These are phyloP conservation scores for Anthoceros angustus DNA, from an alignment of 225 moss, liverwort and hornwort species.

Conservation along the genomic window DNA sequence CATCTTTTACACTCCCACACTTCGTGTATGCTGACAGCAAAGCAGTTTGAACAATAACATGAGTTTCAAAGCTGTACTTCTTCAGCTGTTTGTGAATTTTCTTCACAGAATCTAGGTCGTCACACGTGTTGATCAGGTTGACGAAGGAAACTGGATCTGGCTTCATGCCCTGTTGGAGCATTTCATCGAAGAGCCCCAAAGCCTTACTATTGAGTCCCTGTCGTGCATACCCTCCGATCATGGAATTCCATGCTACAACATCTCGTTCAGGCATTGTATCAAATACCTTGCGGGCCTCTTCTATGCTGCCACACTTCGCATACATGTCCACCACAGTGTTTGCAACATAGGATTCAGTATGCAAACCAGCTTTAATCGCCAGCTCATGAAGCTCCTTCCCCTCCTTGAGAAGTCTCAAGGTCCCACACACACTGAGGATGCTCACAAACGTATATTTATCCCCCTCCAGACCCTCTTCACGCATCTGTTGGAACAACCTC, in stretches of 20 bases:
- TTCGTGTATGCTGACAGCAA: conserved; percentile 1
- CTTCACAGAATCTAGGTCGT: background rate
- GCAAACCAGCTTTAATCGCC: background rate
- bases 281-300: background rate
- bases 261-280: background rate
- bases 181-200: background rate
- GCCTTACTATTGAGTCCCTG: background rate
- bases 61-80: background rate
- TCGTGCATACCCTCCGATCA: conserved; percentile 1
- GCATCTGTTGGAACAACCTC: background rate
- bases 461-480: background rate
- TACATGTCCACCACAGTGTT: background rate
- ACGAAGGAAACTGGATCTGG: conserved; percentile 1
- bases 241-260: background rate
- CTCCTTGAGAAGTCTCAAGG: background rate
- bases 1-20: background rate
- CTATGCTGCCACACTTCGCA: background rate
- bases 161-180: background rate
- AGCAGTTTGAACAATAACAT: background rate
- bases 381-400: background rate
- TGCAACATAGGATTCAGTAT: background rate
- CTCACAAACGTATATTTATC: background rate
- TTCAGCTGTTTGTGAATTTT: background rate
- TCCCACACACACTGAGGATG: conserved; percentile 1
- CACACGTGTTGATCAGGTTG: conserved; percentile 3